These are phyloP conservation scores for Macrocybe gigantea DNA, from an alignment of 768 basidiomycete species.

Conservation along the genomic window DNA sequence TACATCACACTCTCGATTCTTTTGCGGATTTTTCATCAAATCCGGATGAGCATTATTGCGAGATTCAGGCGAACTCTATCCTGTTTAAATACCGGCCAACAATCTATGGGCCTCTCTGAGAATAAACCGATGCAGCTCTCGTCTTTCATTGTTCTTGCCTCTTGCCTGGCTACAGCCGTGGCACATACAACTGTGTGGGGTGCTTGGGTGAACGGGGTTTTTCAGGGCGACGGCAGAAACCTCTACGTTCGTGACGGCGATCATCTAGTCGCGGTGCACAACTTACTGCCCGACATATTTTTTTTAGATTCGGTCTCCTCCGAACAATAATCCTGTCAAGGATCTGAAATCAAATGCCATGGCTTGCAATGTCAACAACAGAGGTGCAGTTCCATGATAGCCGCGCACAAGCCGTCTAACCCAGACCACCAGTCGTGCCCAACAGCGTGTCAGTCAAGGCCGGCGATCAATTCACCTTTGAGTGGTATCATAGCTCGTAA, in stretches of 20 bases:
- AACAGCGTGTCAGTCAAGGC: conserved; percentile 21
- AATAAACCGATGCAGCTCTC: conserved; percentile 15
- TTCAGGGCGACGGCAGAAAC: conserved; percentile 28
- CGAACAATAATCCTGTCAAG: conserved; percentile 30
- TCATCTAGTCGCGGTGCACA: not conserved
- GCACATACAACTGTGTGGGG: conserved; percentile 30
- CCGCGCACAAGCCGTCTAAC: not conserved
- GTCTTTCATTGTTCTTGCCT: conserved; percentile 14
- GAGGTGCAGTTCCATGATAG: conserved; percentile 10
- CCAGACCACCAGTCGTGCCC: conserved; percentile 16
- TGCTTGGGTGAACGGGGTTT: conserved; percentile 30
- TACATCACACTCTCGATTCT: too few species aligned
- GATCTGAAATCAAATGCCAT: conserved; percentile 23
- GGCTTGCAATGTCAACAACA: conserved; percentile 28
- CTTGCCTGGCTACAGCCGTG: conserved; percentile 14
- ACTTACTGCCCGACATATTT: not conserved
- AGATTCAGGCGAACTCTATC: conserved; percentile 5
- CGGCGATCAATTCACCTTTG: conserved; percentile 27
- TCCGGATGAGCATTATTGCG: not conserved
- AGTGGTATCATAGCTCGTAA: conserved; percentile 28
- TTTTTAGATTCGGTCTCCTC: conserved; percentile 28
- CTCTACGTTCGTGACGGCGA: conserved; percentile 18
- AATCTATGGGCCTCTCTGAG: too few species aligned
- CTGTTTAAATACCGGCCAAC: too few species aligned
- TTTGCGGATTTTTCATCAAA: too few species aligned